Evolutionary conservation across 2,329 filamentous ascomycete genomes (phyloP).

Genomic region (Nemania bipapillata): DNA sequence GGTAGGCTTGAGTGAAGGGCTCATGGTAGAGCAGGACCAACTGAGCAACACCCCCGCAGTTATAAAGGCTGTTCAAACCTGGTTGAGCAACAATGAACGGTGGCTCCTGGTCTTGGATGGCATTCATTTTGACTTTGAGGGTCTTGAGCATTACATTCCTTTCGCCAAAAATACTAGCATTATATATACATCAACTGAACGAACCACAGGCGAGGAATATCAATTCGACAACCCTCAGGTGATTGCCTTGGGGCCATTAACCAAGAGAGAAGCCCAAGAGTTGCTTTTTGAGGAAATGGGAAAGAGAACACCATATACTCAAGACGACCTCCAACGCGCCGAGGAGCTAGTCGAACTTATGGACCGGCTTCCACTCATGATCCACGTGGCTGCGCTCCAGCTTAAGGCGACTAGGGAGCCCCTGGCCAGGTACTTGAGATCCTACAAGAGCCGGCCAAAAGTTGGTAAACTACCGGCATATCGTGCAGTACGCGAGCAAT

Average conservation of each 20-base stretch:
- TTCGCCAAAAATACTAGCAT: slow-evolving; percentile 71
- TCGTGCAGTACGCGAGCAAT: slow-evolving; percentile 60
- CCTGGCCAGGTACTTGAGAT: slow-evolving; percentile 69
- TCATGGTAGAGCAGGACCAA: slow-evolving; percentile 55
- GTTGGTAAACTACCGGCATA: slow-evolving; percentile 63
- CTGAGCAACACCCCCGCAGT: slow-evolving; percentile 58
- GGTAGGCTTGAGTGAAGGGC: slow-evolving; percentile 60
- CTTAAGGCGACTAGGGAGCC: slow-evolving; percentile 70
- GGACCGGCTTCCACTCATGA: slow-evolving; percentile 73
- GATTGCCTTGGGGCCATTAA: slow-evolving; percentile 66
- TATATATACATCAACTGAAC: slow-evolving; percentile 75
- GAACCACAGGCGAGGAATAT: slow-evolving; percentile 64
- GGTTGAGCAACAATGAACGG: slow-evolving; percentile 69
- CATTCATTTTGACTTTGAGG: slow-evolving; percentile 68
- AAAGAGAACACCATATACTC: slow-evolving; percentile 64
- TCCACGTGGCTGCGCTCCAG: slow-evolving; percentile 72
- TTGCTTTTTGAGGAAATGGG: slow-evolving; percentile 72
- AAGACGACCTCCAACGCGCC: slow-evolving; percentile 66
- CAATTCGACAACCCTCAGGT: slow-evolving; percentile 68
- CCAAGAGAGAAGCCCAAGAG: slow-evolving; percentile 66
- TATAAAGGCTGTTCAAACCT: slow-evolving; percentile 67
- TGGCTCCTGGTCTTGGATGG: slow-evolving; percentile 77
- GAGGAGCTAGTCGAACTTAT: slow-evolving; percentile 72
- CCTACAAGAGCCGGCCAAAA: slow-evolving; percentile 66
- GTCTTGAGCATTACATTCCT: slow-evolving; percentile 71